Evolutionary conservation across 179 eudicot genomes (phyloP).

Genomic region (Amaranthus tricolor): DNA sequence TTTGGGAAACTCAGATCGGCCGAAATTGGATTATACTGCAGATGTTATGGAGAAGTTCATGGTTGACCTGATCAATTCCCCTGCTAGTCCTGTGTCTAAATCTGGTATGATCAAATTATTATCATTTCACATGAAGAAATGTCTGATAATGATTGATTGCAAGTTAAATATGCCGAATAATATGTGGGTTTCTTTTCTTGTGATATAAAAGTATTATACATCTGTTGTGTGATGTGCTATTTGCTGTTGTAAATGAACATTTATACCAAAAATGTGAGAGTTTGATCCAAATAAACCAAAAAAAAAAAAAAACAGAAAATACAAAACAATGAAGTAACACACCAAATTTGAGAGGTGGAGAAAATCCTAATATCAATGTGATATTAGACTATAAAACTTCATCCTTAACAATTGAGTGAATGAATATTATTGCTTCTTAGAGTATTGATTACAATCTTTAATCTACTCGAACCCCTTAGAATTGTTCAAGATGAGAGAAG

Average conservation of each 20-base stretch:
- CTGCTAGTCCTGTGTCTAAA: slow-evolving; percentile 50
- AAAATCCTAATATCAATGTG: too few species aligned
- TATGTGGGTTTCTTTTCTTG: neutral
- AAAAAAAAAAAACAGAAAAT: too few species aligned
- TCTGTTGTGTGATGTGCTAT: neutral
- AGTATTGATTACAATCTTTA: too few species aligned
- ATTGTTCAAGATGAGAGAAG: too few species aligned
- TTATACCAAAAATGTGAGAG: neutral
- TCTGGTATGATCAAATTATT: slow-evolving; percentile 41
- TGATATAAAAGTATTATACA: neutral
- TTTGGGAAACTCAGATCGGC: slow-evolving; percentile 81
- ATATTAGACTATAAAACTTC: too few species aligned
- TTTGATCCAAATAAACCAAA: too few species aligned
- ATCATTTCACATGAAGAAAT: neutral
- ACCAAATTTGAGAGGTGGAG: too few species aligned
- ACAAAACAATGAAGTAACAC: too few species aligned
- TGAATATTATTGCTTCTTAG: too few species aligned
- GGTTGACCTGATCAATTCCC: slow-evolving; percentile 65
- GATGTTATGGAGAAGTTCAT: slow-evolving; percentile 92
- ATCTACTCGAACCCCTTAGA: too few species aligned
- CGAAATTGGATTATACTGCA: slow-evolving; percentile 79
- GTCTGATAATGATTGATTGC: neutral
- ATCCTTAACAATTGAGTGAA: too few species aligned
- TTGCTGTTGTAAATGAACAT: neutral
- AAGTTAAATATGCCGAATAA: neutral